These are phyloP conservation scores for Podospora anserina DNA, from an alignment of 495 filamentous ascomycete genomes.

Conservation along the genomic window DNA sequence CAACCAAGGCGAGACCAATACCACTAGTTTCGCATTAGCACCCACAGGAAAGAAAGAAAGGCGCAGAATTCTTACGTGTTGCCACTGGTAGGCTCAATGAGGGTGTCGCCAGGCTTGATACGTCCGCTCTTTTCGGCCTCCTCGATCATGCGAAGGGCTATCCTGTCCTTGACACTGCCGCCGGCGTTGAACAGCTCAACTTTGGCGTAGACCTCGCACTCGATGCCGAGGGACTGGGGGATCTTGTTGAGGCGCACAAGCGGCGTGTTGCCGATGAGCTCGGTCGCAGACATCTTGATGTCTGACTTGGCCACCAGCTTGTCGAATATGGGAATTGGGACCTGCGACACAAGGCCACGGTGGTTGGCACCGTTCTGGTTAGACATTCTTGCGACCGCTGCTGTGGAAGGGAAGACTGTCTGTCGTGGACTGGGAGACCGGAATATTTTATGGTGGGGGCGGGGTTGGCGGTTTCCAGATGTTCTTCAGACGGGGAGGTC, in stretches of 20 bases:
- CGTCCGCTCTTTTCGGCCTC: constrained; percentile 85
- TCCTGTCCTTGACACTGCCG: constrained; percentile 95
- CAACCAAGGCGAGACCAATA: constrained; percentile 91
- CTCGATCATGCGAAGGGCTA: constrained; percentile 96
- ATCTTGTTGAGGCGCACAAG: constrained; percentile 89
- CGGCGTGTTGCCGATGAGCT: constrained; percentile 87
- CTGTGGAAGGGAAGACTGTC: not conserved
- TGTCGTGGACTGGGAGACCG: not conserved
- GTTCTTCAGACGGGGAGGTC: not conserved
- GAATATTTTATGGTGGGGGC: constrained; percentile 11
- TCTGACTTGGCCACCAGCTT: constrained; percentile 22
- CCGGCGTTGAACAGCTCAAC: constrained; percentile 96
- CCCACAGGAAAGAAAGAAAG: constrained; percentile 11
- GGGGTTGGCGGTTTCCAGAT: not conserved
- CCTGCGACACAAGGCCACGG: constrained; percentile 12
- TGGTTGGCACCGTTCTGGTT: constrained; percentile 22
- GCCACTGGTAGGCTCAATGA: constrained; percentile 97
- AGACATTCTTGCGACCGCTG: constrained; percentile 10
- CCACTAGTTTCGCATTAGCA: constrained; percentile 52
- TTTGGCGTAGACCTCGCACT: constrained; percentile 90
- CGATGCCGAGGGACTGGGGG: constrained; percentile 83
- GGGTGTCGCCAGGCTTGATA: constrained; percentile 93
- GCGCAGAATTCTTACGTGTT: constrained; percentile 65
- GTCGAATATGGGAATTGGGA: constrained; percentile 26
- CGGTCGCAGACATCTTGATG: constrained; percentile 45